Conservation (phyloP, 768 basidiomycete species). For the Tylopilus sp. region DNA sequence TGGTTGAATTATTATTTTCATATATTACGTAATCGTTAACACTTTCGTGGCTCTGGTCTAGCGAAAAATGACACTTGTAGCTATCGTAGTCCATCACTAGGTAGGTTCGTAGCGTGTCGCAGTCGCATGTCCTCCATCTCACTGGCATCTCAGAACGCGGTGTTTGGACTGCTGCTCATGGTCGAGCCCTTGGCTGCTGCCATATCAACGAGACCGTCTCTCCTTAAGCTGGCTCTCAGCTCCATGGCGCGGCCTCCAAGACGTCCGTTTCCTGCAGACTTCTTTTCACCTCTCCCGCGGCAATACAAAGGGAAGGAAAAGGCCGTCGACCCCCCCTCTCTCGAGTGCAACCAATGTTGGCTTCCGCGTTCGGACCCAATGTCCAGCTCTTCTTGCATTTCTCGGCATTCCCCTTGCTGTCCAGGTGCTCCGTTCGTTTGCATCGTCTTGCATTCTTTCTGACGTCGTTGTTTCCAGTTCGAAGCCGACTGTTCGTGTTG, state of each 20-base stretch:
- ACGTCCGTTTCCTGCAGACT: conserved; percentile 40
- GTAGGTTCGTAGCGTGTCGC: conserved; percentile 4
- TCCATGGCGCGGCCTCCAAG: conserved; percentile 31
- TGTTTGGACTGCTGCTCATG: conserved; percentile 40
- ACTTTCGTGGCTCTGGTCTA: not conserved
- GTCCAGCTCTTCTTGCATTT: conserved; percentile 46
- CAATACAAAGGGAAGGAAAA: conserved; percentile 54
- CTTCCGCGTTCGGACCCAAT: conserved; percentile 6
- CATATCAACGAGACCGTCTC: conserved; percentile 38
- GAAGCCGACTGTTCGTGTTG: conserved; percentile 37
- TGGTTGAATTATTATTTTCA: not conserved
- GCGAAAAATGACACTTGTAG: conserved; percentile 2
- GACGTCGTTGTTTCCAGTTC: conserved; percentile 19
- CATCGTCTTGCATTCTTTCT: conserved; percentile 1
- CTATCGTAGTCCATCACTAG: conserved; percentile 3
- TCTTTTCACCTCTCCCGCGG: conserved; percentile 54
- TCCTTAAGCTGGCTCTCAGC: conserved; percentile 27
- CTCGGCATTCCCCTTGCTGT: conserved; percentile 47
- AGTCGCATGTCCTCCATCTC: not conserved
- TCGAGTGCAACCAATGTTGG: conserved; percentile 30
- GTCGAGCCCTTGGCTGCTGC: conserved; percentile 60
- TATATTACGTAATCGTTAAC: conserved; percentile 20
- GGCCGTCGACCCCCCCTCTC: conserved; percentile 27
- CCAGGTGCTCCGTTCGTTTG: conserved; percentile 35
- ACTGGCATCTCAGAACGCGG: not conserved